Percentiles rank a stretch among this genome's conserved stretches.
Evolutionary conservation across 2,329 filamentous ascomycete genomes (phyloP).

Genomic region (Cercospora canescens): DNA sequence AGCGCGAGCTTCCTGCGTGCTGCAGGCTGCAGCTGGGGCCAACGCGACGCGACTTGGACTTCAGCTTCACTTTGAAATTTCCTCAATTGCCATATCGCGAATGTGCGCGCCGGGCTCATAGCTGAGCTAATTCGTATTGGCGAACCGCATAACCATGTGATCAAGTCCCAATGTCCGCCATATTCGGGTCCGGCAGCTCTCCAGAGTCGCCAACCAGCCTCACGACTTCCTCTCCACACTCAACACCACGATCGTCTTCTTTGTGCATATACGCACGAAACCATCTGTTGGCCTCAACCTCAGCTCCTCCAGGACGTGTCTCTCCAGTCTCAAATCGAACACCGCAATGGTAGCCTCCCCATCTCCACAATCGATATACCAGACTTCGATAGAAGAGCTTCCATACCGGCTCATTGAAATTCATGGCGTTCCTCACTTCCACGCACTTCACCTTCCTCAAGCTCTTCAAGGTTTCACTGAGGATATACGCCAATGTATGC

Average conservation of each 20-base stretch:
- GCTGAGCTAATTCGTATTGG: background rate
- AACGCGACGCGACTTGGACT: background rate
- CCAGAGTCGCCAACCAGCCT: conserved; percentile 27
- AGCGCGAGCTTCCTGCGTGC: background rate
- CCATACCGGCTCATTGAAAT: conserved; percentile 38
- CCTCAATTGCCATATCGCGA: too few species aligned
- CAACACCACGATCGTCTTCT: conserved; percentile 20
- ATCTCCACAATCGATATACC: conserved; percentile 37
- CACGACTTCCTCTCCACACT: conserved; percentile 32
- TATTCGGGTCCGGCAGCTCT: conserved; percentile 22
- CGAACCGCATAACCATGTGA: background rate
- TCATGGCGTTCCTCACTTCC: conserved; percentile 34
- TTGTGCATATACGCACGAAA: conserved; percentile 18
- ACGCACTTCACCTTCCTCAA: conserved; percentile 33
- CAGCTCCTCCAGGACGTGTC: conserved; percentile 13
- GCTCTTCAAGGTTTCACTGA: conserved; percentile 38
- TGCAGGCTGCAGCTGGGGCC: background rate
- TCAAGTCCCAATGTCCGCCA: conserved; percentile 24
- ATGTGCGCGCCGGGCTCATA: background rate
- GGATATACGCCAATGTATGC: conserved; percentile 39
- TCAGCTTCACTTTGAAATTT: too few species aligned
- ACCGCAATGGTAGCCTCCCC: conserved; percentile 35
- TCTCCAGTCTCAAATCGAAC: conserved; percentile 31
- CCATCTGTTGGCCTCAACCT: conserved; percentile 19
- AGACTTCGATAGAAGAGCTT: conserved; percentile 36